Evolutionary conservation across 208 protist genomes (phyloP), one percentile per base, ranked within the genome.

Genomic region (Trypanosoma melophagium): DNA sequence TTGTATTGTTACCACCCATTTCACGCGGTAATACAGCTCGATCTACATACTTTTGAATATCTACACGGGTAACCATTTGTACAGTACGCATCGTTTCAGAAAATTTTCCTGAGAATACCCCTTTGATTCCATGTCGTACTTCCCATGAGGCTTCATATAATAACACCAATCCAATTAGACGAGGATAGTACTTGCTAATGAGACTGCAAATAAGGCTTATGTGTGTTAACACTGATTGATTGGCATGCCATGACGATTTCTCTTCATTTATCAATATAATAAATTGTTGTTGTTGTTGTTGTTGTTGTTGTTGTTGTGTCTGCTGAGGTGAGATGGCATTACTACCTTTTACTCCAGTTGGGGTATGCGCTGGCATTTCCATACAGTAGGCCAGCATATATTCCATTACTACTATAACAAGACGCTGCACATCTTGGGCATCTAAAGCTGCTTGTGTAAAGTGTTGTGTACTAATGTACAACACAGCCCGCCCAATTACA

Each of bases 101-200:
- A 0, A 74, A 44, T 54, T 68, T 76, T 31, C 52, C 64, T 16
- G 69, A 55, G 31, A 94, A 45, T n/a, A 74, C 69, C 3, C 64
- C 58, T 35, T 87, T 80, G 42, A 94, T 80, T 12, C 73, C 77
- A 22, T 80, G 73, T 35, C 81, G 79, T 41, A 81, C 70, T 16
- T 80, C 81, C 25, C 70, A 81, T 35, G 77, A 71, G 8, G 86
- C 71, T 8, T 80, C 79, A 40, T 82, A 79, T 19, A 94, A 57
- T 9, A 94, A 72, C 2, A 87, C 64, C 31, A 80, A 42, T 22
- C 76, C 82, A 21, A 94, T 57, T 55, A 94, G 66, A 22, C 69
- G 28, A 10, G 89, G 89, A 63, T 90, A 94, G 67, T 94, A 94
- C 69, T 92, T 94, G 38, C 66, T 65, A 31, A 89, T 54, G 14